Evolutionary conservation across 2,329 filamentous ascomycete genomes (phyloP).

Genomic region (Chaetoscypha palmicola): DNA sequence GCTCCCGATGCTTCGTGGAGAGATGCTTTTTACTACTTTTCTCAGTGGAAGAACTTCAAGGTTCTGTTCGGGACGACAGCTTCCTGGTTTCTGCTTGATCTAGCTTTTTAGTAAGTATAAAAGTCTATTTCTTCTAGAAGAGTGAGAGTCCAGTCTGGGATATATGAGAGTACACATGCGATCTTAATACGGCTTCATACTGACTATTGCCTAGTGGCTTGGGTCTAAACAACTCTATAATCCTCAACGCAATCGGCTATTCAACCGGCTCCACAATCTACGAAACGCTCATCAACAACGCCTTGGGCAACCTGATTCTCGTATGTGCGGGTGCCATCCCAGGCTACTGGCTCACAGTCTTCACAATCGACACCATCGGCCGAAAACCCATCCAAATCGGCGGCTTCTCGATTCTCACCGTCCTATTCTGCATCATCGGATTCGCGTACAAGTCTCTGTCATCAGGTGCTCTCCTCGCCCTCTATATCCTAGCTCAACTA

Average conservation of each 20-base stretch:
- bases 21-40: slow-evolving; percentile 62
- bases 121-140: too few relatives aligned
- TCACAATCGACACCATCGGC: slow-evolving; percentile 66
- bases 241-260: slow-evolving; percentile 68
- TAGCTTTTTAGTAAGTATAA: slow-evolving; percentile 50
- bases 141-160: too few relatives aligned
- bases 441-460: slow-evolving; percentile 48
- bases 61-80: slow-evolving; percentile 68
- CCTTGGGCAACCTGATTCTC: slow-evolving; percentile 70
- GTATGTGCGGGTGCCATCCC: slow-evolving; percentile 71
- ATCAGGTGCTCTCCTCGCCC: slow-evolving; percentile 44
- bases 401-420: slow-evolving; percentile 54
- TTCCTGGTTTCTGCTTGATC: slow-evolving; percentile 76
- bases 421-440: slow-evolving; percentile 56
- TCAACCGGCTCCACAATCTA: slow-evolving; percentile 57
- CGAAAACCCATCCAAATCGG: slow-evolving; percentile 68
- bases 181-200: too few relatives aligned
- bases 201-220: slow-evolving; percentile 40
- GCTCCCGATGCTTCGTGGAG: slow-evolving; percentile 62
- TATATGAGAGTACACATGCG: too few relatives aligned
- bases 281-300: slow-evolving; percentile 61
- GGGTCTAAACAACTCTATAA: slow-evolving; percentile 66
- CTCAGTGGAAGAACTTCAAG: slow-evolving; percentile 61
- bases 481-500: slow-evolving; percentile 57
- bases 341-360: slow-evolving; percentile 72